phyloP scores from a whole-genome alignment of 169 alveolate genomes.

The Plasmodium blacklocki region DNA sequence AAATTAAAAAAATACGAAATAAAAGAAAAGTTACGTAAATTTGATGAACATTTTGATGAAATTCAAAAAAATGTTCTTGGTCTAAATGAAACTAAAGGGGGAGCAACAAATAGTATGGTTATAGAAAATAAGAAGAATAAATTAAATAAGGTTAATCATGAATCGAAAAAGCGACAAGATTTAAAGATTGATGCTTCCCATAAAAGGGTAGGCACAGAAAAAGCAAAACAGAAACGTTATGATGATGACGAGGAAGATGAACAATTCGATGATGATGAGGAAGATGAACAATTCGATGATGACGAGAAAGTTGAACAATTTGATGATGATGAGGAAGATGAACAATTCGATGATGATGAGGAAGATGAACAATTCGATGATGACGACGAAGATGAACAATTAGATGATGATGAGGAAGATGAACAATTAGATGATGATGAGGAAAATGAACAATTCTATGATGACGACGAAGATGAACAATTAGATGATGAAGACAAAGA shows the following conservation, averaged over 20 bases:
- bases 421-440: background rate
- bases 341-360: background rate
- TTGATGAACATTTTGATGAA: slow-evolving; percentile 71
- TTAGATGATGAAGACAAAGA: background rate
- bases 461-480: background rate
- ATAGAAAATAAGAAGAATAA: slow-evolving; percentile 3
- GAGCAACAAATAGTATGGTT: background rate
- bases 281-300: background rate
- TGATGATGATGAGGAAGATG: background rate
- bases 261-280: background rate
- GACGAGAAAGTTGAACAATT: background rate
- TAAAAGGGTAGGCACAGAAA: background rate
- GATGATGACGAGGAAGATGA: background rate
- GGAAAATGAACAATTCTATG: background rate
- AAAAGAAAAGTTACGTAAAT: slow-evolving; percentile 52
- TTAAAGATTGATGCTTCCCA: background rate
- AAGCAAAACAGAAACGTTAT: background rate
- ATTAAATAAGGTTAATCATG: background rate
- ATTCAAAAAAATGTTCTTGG: slow-evolving; percentile 39
- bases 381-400: background rate
- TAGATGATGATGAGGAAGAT: background rate
- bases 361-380: background rate
- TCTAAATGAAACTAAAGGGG: slow-evolving; percentile 2
- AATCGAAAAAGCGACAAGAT: background rate
- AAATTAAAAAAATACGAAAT: slow-evolving; percentile 64